phyloP scores from a whole-genome alignment of 371 early-diverging fungal species.

The Syncephalastrum sp. region DNA sequence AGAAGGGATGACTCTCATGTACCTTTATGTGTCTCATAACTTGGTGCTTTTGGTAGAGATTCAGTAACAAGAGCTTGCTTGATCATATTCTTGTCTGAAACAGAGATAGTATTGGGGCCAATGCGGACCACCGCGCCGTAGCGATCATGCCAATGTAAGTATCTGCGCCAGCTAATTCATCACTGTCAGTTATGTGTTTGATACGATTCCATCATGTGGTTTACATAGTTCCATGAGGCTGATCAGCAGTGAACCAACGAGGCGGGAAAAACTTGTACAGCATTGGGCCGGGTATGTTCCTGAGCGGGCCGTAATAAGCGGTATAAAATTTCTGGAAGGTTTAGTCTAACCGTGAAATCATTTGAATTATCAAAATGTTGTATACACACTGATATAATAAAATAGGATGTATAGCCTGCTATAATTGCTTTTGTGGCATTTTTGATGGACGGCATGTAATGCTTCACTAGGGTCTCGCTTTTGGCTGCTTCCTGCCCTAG shows the following conservation, averaged over 20 bases:
- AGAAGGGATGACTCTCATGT: background rate
- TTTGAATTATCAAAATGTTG: too few species aligned
- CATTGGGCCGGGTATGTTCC: conserved; percentile 3
- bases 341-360: too few species aligned
- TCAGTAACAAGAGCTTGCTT: conserved; percentile 17
- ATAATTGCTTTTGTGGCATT: too few species aligned
- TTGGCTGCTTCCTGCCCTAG: too few species aligned
- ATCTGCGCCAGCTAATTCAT: background rate
- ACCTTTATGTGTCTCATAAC: conserved; percentile 1
- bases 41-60: conserved; percentile 5
- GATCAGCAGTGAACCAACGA: too few species aligned
- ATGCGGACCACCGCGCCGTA: conserved; percentile 21
- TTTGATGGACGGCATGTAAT: too few species aligned
- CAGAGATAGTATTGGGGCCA: conserved; percentile 8
- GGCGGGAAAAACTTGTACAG: background rate
- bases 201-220: too few species aligned
- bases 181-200: too few species aligned
- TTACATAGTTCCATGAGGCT: too few species aligned
- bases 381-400: too few species aligned
- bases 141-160: conserved; percentile 7
- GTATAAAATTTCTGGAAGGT: conserved; percentile 6
- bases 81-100: conserved; percentile 24
- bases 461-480: too few species aligned
- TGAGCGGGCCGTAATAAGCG: conserved; percentile 6
- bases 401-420: too few species aligned